Base-by-base conservation (phyloP, 352 stramenopile species). In the Globisporangium nagaii region DNA sequence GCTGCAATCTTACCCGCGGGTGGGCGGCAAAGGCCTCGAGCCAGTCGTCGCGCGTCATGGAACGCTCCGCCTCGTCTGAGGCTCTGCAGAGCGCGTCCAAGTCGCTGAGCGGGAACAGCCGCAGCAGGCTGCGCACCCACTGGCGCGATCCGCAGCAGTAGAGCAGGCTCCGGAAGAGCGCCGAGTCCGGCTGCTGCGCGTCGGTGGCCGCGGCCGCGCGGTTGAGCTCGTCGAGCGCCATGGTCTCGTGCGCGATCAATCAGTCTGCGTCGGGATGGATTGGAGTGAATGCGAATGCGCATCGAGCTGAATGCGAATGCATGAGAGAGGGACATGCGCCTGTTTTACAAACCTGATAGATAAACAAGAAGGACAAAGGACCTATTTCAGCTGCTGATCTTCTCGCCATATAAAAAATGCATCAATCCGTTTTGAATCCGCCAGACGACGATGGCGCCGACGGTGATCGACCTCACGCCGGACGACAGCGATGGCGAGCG, bases 1-100 rank as follows among this genome's bases (percentile, higher is more conserved):
- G 6, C 36, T 12, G 24, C 25, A 50, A 59, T n/a, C 71, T 10
- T 34, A 88, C 79, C 35, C 66, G 72, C 19, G 79, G 79, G 48
- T 90, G 79, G 0, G 79, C 75, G 10, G 65, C 69, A 57, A 90
- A 90, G 3, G 79, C 79, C 56, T 88, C 77, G 24, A 88, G 66
- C 79, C 77, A 88, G 55, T 90, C 79, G 4, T 72, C 63, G 13
- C 62, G 58, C 47, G 61, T 60, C 40, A 90, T 64, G 30, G 46
- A 20, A 24, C 35, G 34, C 54, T 88, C 77, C 4, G 65, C 75
- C 1, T 53, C 63, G 34, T 84, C 70, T 2, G 72, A 69, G 6
- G 65, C 73, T 30, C 56, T 53, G n/a, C 63, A 75, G 32, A 89
- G 62, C 20, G 58, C 67, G 17, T 65, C 68, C 1, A 77, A 66